Base-by-base conservation (phyloP, 2,329 filamentous ascomycete genomes). In the Ceratocystis cubensis region DNA sequence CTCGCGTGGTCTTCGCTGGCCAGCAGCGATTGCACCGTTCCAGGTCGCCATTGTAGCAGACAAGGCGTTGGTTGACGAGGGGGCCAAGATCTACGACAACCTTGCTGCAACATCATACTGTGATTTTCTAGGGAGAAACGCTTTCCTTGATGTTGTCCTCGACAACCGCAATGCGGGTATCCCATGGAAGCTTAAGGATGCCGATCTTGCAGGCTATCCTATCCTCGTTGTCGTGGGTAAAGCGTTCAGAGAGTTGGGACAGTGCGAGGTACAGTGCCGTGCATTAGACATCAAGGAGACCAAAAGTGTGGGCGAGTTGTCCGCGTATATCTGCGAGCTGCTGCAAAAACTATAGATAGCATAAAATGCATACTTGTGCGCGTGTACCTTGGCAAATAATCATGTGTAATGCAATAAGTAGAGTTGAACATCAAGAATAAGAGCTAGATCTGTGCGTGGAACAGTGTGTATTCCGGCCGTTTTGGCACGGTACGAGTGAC, bases 111-210 rank as follows among this genome's bases (percentile, higher is more conserved):
- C n/a, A 30, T 13, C 56, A 69, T 28, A 45, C 61, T 17, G 37
- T 25, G 37, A 45, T 22, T 10, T 10, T 66, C 25, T 59, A 1
- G 56, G 56, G n/a, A 30, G 17, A 33, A 33, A 33, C 17, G 56
- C 68, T 5, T 50, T 68, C 46, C 69, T 88, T 5, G 91, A 96
- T 72, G 78, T 82, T 1, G 79, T 91, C 1, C 75, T 96, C 0
- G 91, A 96, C 74, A 91, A 96, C 75, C 81, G 88, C 20, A 73
- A 78, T 10, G 81, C 84, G 70, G 78, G 82, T 1, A 79, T 96
- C 69, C 83, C 84, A 2, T 96, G 90, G 89, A 97, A 96, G 75
- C 78, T 97, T 73, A 85, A 84, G 46, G 94, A 99, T 76, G 94
- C 93, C 0, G 92, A 97, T 74, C 74, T 94, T 67, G 84, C 93